Base-by-base conservation (phyloP, 208 protist species). In the Angomonas ambiguus region DNA sequence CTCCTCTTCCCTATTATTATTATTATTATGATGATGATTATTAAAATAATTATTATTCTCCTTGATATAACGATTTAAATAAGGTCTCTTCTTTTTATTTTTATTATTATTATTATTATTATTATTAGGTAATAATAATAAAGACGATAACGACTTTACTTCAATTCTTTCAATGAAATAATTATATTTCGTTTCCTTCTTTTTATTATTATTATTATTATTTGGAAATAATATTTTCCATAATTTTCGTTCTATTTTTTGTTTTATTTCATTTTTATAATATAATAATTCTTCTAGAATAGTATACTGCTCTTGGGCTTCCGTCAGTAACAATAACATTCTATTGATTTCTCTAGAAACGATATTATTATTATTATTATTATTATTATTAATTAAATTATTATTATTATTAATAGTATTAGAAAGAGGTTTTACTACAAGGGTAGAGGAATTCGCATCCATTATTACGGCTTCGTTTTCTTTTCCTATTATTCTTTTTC, bases 341-440 rank as follows among this genome's bases (percentile, higher is more conserved):
- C 16, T 8, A 45, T 45, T 45, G 8, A 45, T n/a, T 45, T 45
- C 38, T 45, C 16, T 45, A n/a, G 16, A n/a, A n/a, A 45, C 16
- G 8, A n/a, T n/a, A n/a, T n/a, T 45, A 45, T 45, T 45, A n/a
- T 45, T 45, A 45, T 45, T 45, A n/a, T 45, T 45, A 45, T 45
- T 45, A n/a, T 45, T 16, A 45, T 8, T 8, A 45, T n/a, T n/a
- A 45, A 45, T 16, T n/a, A 16, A 45, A 45, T 45, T 45, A 45
- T n/a, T 45, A 45, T 45, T 45, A 45, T 45, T 45, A n/a, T 45
- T 45, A n/a, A n/a, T n/a, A n/a, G n/a, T n/a, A n/a, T n/a, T n/a
- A n/a, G n/a, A n/a, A n/a, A n/a, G n/a, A n/a, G n/a, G n/a, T n/a
- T n/a, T n/a, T n/a, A n/a, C n/a, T n/a, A n/a, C n/a, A n/a, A n/a